Base-by-base conservation (phyloP, 164 flowering plant genomes). In the Chloranthus sessilifolius region DNA sequence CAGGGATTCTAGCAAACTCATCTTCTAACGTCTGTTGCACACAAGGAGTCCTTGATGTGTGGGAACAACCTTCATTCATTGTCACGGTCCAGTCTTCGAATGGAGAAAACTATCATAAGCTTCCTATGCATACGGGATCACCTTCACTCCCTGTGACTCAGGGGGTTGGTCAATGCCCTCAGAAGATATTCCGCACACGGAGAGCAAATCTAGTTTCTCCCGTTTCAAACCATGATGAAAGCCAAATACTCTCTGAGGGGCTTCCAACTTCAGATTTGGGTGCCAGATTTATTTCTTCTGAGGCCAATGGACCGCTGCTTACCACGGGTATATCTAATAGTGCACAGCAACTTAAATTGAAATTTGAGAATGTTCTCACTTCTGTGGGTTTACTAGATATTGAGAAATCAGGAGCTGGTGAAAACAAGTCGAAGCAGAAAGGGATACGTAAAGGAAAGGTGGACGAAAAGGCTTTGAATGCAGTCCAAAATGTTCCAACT, bases 121-220 rank as follows among this genome's bases (percentile, higher is more conserved):
- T 85, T 47, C 52, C 94, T 11, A 23, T 81, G 46, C 69, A 91
- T 33, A n/a, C 82, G 29, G 85, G 74, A 47, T 78, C 98, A 36
- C 69, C 94, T n/a, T 84, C 94, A 47, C 82, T 80, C 7, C 79
- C 88, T 9, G 74, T 90, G 66, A 72, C 94, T 47, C 87, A 86
- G 52, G 86, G 95, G 95, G 95, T 49, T 68, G 88, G 91, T 54
- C 95, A 87, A 69, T 73, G 95, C 57, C 79, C 79, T 33, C 91
- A 79, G 40, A 87, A 87, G 63, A 86, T 61, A 1, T 77, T 88
- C 28, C 88, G 98, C 21, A 76, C 76, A 2, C 69, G 94, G 63
- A 81, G 98, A 72, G 60, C 91, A 31, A 84, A 79, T 70, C 63
- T 87, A 41, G 75, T 84, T 5, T 71, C 90, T 51, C 95, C 91